Percentiles rank a stretch among this genome's conserved stretches.
Evolutionary conservation across 2,329 filamentous ascomycete genomes (phyloP).

Genomic region (Trichophyton mentagrophytes): DNA sequence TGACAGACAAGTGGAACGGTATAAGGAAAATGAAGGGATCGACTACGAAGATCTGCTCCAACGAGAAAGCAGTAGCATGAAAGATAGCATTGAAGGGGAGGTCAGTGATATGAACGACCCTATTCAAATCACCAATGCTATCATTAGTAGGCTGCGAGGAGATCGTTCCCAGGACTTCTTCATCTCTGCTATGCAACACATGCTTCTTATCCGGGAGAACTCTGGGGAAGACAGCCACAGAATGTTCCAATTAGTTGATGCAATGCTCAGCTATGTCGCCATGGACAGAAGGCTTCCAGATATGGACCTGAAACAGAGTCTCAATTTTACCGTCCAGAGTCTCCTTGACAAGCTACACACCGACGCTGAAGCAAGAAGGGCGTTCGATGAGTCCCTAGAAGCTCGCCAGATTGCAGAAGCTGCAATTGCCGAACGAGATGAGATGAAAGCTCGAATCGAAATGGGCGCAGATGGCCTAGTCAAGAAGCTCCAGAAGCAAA

Average conservation of each 20-base stretch:
- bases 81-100: slow-evolving; percentile 74
- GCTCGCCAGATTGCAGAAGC: slow-evolving; percentile 87
- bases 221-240: slow-evolving; percentile 82
- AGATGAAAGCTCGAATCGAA: slow-evolving; percentile 78
- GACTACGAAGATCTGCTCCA: slow-evolving; percentile 97
- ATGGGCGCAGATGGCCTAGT: slow-evolving; percentile 88
- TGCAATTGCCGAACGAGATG: slow-evolving; percentile 90
- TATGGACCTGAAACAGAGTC: slow-evolving; percentile 93
- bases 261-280: slow-evolving; percentile 97
- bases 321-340: slow-evolving; percentile 95
- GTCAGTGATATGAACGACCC: slow-evolving; percentile 88
- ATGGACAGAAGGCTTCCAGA: slow-evolving; percentile 94
- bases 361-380: slow-evolving; percentile 84
- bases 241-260: slow-evolving; percentile 95
- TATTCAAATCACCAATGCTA: slow-evolving; percentile 84
- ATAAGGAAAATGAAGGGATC: slow-evolving; percentile 85
- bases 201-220: slow-evolving; percentile 82
- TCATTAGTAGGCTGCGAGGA: slow-evolving; percentile 69
- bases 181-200: slow-evolving; percentile 83
- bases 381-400: slow-evolving; percentile 81
- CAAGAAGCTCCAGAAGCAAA: slow-evolving; percentile 78
- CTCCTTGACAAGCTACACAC: slow-evolving; percentile 92
- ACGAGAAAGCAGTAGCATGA: slow-evolving; percentile 76
- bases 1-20: slow-evolving; percentile 93
- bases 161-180: slow-evolving; percentile 91